Evolutionary conservation across 257 asterid species (phyloP).

Genomic region (Striga asiatica): DNA sequence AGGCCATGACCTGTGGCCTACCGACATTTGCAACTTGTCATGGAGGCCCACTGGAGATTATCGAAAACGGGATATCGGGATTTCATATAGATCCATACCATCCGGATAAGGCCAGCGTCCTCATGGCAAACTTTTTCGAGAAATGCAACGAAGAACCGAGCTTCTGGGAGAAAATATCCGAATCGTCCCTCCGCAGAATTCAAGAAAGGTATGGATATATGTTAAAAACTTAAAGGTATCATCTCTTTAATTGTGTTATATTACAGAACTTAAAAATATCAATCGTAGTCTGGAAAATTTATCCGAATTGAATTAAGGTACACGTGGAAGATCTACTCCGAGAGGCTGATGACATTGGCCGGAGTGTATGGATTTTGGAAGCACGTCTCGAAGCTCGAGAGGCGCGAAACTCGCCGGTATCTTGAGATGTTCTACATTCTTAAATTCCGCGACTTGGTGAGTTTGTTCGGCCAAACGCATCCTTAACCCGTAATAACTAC

Average conservation of each 20-base stretch:
- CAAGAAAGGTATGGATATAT: constrained; percentile 37
- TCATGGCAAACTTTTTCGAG: constrained; percentile 62
- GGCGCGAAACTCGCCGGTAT: constrained; percentile 86
- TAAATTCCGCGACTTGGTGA: constrained; percentile 79
- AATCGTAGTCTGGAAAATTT: too few relatives aligned
- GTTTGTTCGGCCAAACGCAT: too few relatives aligned
- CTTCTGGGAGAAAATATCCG: constrained; percentile 62
- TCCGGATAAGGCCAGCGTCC: constrained; percentile 53
- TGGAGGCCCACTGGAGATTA: constrained; percentile 96
- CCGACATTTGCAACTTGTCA: constrained; percentile 89
- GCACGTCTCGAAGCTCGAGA: constrained; percentile 72
- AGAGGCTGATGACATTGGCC: constrained; percentile 88
- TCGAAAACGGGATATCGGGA: constrained; percentile 76
- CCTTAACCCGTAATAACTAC: too few relatives aligned
- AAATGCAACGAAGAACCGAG: constrained; percentile 55
- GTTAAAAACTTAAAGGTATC: neutral
- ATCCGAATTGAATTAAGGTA: constrained; percentile 59
- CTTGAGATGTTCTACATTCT: constrained; percentile 98
- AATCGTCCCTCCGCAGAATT: constrained; percentile 47
- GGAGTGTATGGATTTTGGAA: constrained; percentile 98
- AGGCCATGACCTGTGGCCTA: constrained; percentile 94
- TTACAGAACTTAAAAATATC: too few relatives aligned
- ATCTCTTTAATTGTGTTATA: neutral
- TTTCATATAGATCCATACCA: constrained; percentile 93
- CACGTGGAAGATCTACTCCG: constrained; percentile 86